Percentiles rank a stretch among this genome's conserved stretches.
These are phyloP conservation scores for Gonium pectorale DNA, from an alignment of 139 green algal genomes.

Conservation along the genomic window DNA sequence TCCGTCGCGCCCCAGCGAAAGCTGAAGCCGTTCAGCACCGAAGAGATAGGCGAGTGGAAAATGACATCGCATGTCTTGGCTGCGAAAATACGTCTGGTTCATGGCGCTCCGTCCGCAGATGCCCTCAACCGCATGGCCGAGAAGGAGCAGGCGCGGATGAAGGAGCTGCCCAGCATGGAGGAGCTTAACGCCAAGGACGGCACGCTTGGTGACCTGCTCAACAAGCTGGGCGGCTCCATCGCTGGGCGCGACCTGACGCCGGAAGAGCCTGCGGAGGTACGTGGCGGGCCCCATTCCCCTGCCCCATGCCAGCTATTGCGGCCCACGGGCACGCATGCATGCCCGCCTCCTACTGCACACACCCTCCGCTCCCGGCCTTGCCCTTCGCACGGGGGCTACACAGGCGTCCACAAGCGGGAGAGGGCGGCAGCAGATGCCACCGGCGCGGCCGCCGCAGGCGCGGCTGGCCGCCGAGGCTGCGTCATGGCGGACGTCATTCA, in stretches of 20 bases:
- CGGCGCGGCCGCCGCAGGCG: constrained; percentile 4
- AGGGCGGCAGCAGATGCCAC: not conserved
- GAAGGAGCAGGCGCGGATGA: constrained; percentile 44
- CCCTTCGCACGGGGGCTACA: no score
- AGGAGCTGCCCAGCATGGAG: constrained; percentile 36
- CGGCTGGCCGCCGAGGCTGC: not conserved
- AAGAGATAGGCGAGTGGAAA: constrained; percentile 19
- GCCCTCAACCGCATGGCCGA: constrained; percentile 33
- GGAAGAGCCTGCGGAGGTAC: not conserved
- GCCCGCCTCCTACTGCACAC: not conserved
- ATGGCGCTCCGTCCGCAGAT: constrained; percentile 1
- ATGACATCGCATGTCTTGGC: not conserved
- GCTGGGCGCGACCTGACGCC: constrained; percentile 11
- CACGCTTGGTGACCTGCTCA: constrained; percentile 35
- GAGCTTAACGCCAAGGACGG: constrained; percentile 43
- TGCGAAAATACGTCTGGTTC: no score
- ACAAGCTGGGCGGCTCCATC: constrained; percentile 36
- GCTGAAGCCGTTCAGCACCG: constrained; percentile 2
- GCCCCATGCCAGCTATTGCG: not conserved
- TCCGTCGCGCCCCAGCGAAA: not conserved
- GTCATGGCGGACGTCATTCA: not conserved
- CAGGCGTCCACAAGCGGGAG: constrained; percentile 22
- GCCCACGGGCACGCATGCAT: not conserved
- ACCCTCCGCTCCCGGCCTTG: no score
- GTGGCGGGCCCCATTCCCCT: not conserved